Evolutionary conservation across 1,284 basidiomycete species (phyloP), one percentile per base, ranked within the genome.

Genomic region (Malassezia vespertilionis): DNA sequence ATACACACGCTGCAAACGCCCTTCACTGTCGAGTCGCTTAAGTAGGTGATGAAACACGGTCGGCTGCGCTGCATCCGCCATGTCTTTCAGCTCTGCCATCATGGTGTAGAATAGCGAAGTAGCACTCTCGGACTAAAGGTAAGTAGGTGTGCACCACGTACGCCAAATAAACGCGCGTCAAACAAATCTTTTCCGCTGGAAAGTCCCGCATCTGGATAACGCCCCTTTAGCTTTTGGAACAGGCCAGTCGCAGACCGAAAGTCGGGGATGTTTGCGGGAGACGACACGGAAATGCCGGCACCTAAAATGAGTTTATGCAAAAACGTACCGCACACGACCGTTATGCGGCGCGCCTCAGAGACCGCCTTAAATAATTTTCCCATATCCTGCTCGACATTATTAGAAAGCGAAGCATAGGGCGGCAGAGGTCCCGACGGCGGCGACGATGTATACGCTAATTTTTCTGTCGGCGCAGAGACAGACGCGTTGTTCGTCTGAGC

Each of bases 41-140:
- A 95, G 80, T 72, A 95, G 90, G 49, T 78, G 77, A 71, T 95
- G 90, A 3, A 90, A 93, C 1, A 80, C 78, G 5, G 87, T 82
- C 2, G 86, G 86, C 37, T 78, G 70, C n/a, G 87, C 86, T 28
- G 72, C 72, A 64, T 87, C 82, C 57, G 91, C 82, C 40, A 84
- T 81, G 36, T 78, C 75, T 63, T 89, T 88, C 48, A 95, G 80
- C 63, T 85, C 80, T 4, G 88, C 84, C 50, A 95, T 88, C 74
- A 95, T 93, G 0, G 86, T 84, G 73, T 90, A 89, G 72, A 95
- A 95, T 21, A 71, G 56, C 5, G 91, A 78, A 5, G 86, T 78
- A 1, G 86, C 85, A 2, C 87, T 86, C n/a, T 66, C 61, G 21
- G 61, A 63, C 52, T 63, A 46, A n/a, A 12, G 18, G 8, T 8